Evolutionary conservation across 768 basidiomycete species (phyloP).

Genomic region (Fibroporia radiculosa): DNA sequence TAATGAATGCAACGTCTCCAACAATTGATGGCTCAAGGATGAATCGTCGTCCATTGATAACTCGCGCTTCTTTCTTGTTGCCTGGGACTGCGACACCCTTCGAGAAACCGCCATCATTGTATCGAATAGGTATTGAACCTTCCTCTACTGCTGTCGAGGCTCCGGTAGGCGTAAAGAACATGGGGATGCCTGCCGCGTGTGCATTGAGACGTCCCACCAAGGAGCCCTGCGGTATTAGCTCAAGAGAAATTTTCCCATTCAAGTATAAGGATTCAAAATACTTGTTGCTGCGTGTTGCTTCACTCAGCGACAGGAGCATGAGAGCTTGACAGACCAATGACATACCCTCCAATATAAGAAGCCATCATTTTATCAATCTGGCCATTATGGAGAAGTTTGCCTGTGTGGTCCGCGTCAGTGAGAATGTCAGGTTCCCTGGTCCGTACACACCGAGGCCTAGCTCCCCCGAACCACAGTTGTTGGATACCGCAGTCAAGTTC

Average conservation of each 20-base stretch:
- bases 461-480: slow-evolving; percentile 74
- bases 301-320: background rate
- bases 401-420: slow-evolving; percentile 32
- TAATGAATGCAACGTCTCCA: slow-evolving; percentile 79
- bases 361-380: slow-evolving; percentile 81
- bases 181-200: slow-evolving; percentile 86
- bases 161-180: slow-evolving; percentile 91
- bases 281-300: slow-evolving; percentile 56
- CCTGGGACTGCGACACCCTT: slow-evolving; percentile 68
- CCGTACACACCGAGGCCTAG: slow-evolving; percentile 54
- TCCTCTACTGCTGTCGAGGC: slow-evolving; percentile 77
- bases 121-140: slow-evolving; percentile 71
- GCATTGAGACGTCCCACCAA: slow-evolving; percentile 84
- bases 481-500: slow-evolving; percentile 76
- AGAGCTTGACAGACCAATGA: slow-evolving; percentile 1
- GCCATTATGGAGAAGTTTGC: slow-evolving; percentile 62
- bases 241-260: slow-evolving; percentile 71
- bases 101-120: slow-evolving; percentile 66
- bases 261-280: slow-evolving; percentile 79
- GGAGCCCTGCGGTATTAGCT: slow-evolving; percentile 89
- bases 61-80: slow-evolving; percentile 66
- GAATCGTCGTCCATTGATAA: slow-evolving; percentile 74
- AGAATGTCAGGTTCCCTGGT: background rate
- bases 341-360: slow-evolving; percentile 83
- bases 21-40: slow-evolving; percentile 74